phyloP scores from a whole-genome alignment of 1,139 yeast genomes.

The Diutina catenulata region DNA sequence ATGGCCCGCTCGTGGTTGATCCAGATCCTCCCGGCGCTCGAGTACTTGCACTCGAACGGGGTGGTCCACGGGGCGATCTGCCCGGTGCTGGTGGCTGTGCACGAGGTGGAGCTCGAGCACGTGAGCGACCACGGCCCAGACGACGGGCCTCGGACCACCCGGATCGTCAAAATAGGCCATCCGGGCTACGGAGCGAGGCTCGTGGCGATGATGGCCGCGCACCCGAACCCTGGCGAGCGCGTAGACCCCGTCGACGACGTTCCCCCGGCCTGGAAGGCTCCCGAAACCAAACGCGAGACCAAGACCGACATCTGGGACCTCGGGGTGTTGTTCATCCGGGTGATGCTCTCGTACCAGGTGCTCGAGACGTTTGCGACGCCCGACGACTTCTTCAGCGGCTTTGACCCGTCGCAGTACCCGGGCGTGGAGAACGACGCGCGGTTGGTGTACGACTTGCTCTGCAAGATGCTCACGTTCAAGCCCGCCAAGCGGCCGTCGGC shows the following conservation, averaged over 20 bases:
- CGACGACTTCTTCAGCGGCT: slow-evolving; percentile 40
- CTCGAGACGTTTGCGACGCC: slow-evolving; percentile 24
- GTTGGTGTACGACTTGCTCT: slow-evolving; percentile 51
- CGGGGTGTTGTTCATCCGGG: slow-evolving; percentile 66
- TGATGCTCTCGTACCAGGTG: slow-evolving; percentile 23
- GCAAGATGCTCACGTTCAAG: slow-evolving; percentile 51
- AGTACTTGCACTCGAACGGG: slow-evolving; percentile 72
- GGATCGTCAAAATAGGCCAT: slow-evolving; percentile 44
- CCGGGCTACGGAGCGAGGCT: slow-evolving; percentile 64
- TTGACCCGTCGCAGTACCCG: slow-evolving; percentile 18
- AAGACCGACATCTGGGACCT: slow-evolving; percentile 91
- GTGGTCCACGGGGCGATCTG: slow-evolving; percentile 60
- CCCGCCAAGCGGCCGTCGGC: slow-evolving; percentile 72
- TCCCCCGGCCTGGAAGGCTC: slow-evolving; percentile 56
- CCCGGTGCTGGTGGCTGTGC: slow-evolving; percentile 40
- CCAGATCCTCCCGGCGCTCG: slow-evolving; percentile 76
- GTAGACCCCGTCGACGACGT: slow-evolving; percentile 9
- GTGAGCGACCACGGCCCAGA: slow-evolving; percentile 3
- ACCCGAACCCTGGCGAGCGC: slow-evolving; percentile 6
- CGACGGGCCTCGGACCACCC: slow-evolving; percentile 5
- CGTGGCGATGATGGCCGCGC: slow-evolving; percentile 42
- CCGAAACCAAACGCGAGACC: slow-evolving; percentile 43
- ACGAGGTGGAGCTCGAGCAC: slow-evolving; percentile 7
- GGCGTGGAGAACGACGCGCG: slow-evolving; percentile 24
- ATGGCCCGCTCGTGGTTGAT: slow-evolving; percentile 84